phyloP scores from a whole-genome alignment of 305 asterid species.

The Caryopteris hybrid region DNA sequence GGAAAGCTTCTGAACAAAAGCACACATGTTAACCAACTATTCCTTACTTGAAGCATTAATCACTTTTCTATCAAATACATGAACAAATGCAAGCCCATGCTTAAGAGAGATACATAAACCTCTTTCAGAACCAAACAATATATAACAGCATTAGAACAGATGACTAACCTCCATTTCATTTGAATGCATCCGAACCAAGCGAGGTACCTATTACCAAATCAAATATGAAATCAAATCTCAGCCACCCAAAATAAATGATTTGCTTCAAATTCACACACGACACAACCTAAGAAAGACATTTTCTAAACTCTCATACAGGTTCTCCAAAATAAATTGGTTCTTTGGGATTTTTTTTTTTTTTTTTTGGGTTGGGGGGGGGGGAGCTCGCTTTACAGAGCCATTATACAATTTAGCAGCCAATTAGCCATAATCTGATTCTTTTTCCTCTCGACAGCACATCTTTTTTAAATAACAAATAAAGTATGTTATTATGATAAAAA shows the following conservation, averaged over 20 bases:
- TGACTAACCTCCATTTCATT: conserved; percentile 94
- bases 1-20: conserved; percentile 8
- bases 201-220: conserved; percentile 69
- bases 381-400: neutral
- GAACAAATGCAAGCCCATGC: conserved; percentile 1
- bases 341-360: neutral
- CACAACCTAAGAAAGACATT: neutral
- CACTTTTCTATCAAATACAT: neutral
- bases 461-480: neutral
- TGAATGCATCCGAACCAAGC: conserved; percentile 96
- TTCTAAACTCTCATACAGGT: neutral
- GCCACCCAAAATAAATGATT: neutral
- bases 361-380: neutral
- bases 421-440: neutral
- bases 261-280: conserved; percentile 1
- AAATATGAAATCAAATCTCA: conserved; percentile 13
- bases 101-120: conserved; percentile 10
- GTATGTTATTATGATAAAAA: conserved; percentile 13
- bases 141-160: neutral
- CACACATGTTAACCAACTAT: conserved; percentile 9
- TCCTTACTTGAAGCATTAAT: neutral
- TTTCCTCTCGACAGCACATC: no score
- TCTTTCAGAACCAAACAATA: conserved; percentile 4
- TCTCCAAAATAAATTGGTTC: no score
- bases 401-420: neutral